These are phyloP conservation scores for Ganoderma sinense DNA, from an alignment of 1,284 basidiomycete species.

Conservation along the genomic window DNA sequence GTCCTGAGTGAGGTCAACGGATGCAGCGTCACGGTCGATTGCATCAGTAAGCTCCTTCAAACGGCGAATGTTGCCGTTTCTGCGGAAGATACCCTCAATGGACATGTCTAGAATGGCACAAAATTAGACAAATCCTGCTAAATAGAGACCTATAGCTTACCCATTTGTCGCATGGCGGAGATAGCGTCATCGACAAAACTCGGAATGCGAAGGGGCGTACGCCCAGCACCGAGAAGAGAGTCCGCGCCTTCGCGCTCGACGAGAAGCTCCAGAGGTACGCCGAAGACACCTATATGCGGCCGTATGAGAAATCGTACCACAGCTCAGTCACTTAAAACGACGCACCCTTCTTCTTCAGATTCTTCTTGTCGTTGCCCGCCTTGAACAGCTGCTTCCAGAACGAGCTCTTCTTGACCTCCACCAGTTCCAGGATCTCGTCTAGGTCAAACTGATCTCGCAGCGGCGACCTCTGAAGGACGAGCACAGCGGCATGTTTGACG, in stretches of 20 bases:
- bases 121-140: background rate
- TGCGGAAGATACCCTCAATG: constrained; percentile 97
- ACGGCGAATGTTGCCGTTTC: constrained; percentile 97
- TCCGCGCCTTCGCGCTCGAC: constrained; percentile 97
- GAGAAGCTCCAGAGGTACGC: constrained; percentile 91
- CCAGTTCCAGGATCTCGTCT: constrained; percentile 93
- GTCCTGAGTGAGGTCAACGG: constrained; percentile 92
- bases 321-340: constrained; percentile 20
- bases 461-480: constrained; percentile 80
- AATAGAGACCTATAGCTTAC: constrained; percentile 56
- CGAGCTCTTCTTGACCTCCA: constrained; percentile 92
- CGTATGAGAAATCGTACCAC: constrained; percentile 3
- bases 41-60: constrained; percentile 92
- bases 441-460: constrained; percentile 86
- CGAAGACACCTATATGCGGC: constrained; percentile 75
- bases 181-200: constrained; percentile 98
- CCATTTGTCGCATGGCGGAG: constrained; percentile 99
- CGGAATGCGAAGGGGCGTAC: constrained; percentile 87
- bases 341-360: constrained; percentile 89
- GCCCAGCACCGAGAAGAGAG: constrained; percentile 90
- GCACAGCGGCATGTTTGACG: constrained; percentile 91
- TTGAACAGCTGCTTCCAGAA: constrained; percentile 99
- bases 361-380: constrained; percentile 86
- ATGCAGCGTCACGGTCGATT: constrained; percentile 91
- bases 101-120: constrained; percentile 82